Conservation (phyloP, 306 rosid genomes). For the Lathyrus tuberosus region DNA sequence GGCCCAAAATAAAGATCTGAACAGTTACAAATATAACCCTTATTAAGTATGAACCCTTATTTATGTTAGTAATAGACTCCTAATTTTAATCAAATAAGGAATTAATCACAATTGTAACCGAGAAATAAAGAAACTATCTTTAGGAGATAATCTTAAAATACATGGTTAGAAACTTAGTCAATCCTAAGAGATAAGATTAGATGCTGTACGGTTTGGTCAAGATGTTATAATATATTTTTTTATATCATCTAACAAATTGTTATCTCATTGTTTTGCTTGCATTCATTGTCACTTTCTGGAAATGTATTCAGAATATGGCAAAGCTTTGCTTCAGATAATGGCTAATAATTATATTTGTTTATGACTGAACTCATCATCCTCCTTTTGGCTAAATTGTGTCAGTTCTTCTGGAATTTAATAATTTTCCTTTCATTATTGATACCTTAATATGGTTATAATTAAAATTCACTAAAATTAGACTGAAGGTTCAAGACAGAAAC, state of each 20-base stretch:
- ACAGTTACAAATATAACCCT: background rate
- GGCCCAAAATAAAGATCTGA: background rate
- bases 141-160: background rate
- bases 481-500: background rate
- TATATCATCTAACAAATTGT: background rate
- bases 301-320: background rate
- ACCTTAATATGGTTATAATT: background rate
- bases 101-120: background rate
- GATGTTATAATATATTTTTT: background rate
- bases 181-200: background rate
- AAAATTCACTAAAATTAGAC: background rate
- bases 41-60: background rate
- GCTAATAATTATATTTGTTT: background rate
- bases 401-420: background rate
- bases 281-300: constrained; percentile 1
- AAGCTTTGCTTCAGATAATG: background rate
- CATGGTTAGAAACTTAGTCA: background rate
- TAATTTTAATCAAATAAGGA: background rate
- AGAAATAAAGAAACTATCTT: constrained; percentile 5
- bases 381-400: background rate
- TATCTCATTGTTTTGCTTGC: background rate
- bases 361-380: background rate
- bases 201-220: background rate
- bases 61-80: background rate
- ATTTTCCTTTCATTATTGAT: background rate